Base-by-base conservation (phyloP, 306 rosid species). In the Fagus sylvatica region DNA sequence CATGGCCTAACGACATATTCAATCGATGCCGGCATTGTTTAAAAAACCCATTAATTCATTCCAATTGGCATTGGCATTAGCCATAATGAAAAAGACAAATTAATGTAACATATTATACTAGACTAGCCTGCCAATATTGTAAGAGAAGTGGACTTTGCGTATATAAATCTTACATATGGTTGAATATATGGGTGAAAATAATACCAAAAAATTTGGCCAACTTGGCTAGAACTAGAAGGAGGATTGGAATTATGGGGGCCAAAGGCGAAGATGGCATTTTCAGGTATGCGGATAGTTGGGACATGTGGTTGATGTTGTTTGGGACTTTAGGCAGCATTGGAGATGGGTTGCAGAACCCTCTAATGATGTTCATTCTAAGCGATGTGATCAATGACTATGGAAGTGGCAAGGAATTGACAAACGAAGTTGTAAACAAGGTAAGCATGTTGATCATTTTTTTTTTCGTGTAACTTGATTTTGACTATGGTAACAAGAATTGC, bases 311-410 rank as follows among this genome's bases (percentile, higher is more conserved):
- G 76, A 89, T 92, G 93, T 69, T 90, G 6, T 88, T 94, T 32
- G 97, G 98, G 71, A 90, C 91, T 56, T 62, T 92, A 32, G 98
- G 98, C 4, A 88, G 96, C 84, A 70, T 94, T 40, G 97, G 97
- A 67, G 98, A 94, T 82, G 98, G 98, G 7, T 16, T 88, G 49
- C 98, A 92, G 81, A 87, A 69, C 75, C 98, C 98, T 78, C 92
- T 92, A 51, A 88, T 62, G 88, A 90, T 94, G 94, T 89, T 79
- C 79, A 78, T 94, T 83, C 97, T 94, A 51, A 90, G 91, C 72
- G 87, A 90, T 74, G 97, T 92, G 37, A 90, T 94, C 64, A 94
- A 89, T 61, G 87, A 91, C 32, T 92, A 85, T 56, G 98, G 97
- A 71, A 3, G 39, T 60, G 81, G 80, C 69, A 43, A 28, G 42